Conservation (phyloP, 352 stramenopile genomes). For the Pythium pyrilobum region DNA sequence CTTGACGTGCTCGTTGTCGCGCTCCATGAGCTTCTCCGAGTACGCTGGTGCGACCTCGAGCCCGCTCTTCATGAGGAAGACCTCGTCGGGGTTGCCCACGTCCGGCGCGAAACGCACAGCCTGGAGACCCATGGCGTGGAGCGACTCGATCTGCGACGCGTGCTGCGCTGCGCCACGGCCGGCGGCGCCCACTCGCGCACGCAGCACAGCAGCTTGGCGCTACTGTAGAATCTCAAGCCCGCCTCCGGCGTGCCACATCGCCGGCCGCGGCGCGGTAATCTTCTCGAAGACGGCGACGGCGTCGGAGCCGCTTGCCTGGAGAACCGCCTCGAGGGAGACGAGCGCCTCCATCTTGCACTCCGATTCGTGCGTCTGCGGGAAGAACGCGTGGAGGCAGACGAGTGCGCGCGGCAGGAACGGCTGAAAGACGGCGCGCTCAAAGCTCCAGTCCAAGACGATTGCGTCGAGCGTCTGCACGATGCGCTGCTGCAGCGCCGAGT, state of each 20-base stretch:
- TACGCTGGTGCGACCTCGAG: slow-evolving; percentile 47
- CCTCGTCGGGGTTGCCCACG: slow-evolving; percentile 70
- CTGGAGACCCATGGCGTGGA: slow-evolving; percentile 68
- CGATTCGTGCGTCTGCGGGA: slow-evolving; percentile 49
- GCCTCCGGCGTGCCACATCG: slow-evolving; percentile 64
- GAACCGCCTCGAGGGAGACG: slow-evolving; percentile 61
- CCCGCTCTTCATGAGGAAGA: slow-evolving; percentile 84
- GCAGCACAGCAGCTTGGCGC: slow-evolving; percentile 44
- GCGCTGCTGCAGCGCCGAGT: slow-evolving; percentile 63
- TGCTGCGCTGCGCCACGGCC: slow-evolving; percentile 8
- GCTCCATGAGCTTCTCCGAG: slow-evolving; percentile 64
- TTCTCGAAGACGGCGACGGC: slow-evolving; percentile 50
- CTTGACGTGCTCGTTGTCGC: slow-evolving; percentile 75
- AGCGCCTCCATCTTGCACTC: slow-evolving; percentile 83
- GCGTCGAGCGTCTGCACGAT: slow-evolving; percentile 74
- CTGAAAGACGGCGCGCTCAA: slow-evolving; percentile 61
- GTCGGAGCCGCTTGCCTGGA: slow-evolving; percentile 50
- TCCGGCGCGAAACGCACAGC: slow-evolving; percentile 71
- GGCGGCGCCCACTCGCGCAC: slow-evolving; percentile 40
- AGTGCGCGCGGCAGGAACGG: slow-evolving; percentile 60
- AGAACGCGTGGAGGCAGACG: slow-evolving; percentile 62
- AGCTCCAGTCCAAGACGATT: slow-evolving; percentile 82
- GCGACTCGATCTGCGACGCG: slow-evolving; percentile 22
- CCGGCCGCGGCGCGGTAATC: slow-evolving; percentile 61
- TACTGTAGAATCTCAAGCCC: slow-evolving; percentile 78